phyloP scores from a whole-genome alignment of 768 basidiomycete species.

The Pisolithus marmoratus region DNA sequence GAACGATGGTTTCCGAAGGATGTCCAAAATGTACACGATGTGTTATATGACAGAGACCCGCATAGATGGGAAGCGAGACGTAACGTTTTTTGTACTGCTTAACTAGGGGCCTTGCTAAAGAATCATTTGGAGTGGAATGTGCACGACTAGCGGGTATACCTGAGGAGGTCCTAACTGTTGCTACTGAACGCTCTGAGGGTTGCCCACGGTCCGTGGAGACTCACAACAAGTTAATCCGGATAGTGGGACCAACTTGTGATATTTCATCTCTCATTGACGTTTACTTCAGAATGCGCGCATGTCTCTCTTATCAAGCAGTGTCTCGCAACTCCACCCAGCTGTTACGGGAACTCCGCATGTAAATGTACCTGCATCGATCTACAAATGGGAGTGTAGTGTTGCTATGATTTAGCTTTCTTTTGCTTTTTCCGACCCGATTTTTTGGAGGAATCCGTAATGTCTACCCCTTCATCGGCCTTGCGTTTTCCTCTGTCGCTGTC shows the following conservation, averaged over 20 bases:
- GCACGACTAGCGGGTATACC: slow-evolving; percentile 83
- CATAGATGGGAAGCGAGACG: slow-evolving; percentile 68
- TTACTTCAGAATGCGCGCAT: slow-evolving; percentile 22
- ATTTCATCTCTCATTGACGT: background rate
- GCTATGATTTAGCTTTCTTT: slow-evolving; percentile 28
- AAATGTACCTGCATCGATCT: slow-evolving; percentile 4
- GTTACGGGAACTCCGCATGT: slow-evolving; percentile 16
- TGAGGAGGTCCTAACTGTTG: slow-evolving; percentile 57
- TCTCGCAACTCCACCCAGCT: slow-evolving; percentile 12
- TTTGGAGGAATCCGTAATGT: slow-evolving; percentile 25
- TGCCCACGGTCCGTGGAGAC: slow-evolving; percentile 51
- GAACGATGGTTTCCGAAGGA: slow-evolving; percentile 52
- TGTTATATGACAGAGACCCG: slow-evolving; percentile 65
- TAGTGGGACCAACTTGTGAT: slow-evolving; percentile 6
- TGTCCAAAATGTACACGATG: slow-evolving; percentile 83
- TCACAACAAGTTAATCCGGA: slow-evolving; percentile 49
- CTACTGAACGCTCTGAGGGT: slow-evolving; percentile 46
- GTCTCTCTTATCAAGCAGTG: slow-evolving; percentile 22
- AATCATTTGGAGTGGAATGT: slow-evolving; percentile 92
- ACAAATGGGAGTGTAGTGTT: slow-evolving; percentile 7
- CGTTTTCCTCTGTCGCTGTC: slow-evolving; percentile 27
- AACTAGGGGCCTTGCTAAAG: slow-evolving; percentile 64
- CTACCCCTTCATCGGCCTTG: slow-evolving; percentile 31
- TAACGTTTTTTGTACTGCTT: slow-evolving; percentile 87
- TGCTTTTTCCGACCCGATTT: slow-evolving; percentile 42